A percentile compares a stretch with the other conserved stretches of the same genome.
phyloP scores from a whole-genome alignment of 2,329 filamentous ascomycete species.

The Colletotrichum liaoningense region DNA sequence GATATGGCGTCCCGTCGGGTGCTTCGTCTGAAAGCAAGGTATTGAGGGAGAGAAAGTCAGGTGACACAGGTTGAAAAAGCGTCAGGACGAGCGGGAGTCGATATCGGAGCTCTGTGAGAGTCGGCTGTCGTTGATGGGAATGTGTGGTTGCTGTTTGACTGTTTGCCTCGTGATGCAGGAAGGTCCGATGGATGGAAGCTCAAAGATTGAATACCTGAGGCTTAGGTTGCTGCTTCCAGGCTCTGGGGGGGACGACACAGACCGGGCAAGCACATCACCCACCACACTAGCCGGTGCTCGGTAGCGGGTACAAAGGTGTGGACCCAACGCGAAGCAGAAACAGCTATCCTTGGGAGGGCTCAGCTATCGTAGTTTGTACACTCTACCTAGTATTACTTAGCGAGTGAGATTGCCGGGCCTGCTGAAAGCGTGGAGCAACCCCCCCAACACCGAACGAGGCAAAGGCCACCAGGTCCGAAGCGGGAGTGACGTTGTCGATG shows the following conservation, averaged over 20 bases:
- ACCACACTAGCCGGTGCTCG: neutral
- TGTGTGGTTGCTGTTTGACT: conserved; percentile 23
- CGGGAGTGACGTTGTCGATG: conserved; percentile 50
- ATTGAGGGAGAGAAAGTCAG: conserved; percentile 4
- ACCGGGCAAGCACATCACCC: conserved; percentile 1
- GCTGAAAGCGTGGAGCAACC: conserved; percentile 19
- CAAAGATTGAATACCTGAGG: conserved; percentile 40
- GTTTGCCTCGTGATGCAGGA: conserved; percentile 43
- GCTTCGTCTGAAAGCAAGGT: neutral
- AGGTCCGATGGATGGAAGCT: conserved; percentile 44
- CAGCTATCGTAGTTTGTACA: conserved; percentile 37
- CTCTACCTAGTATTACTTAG: conserved; percentile 16
- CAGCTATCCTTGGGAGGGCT: neutral
- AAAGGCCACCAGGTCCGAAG: conserved; percentile 24
- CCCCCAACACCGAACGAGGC: conserved; percentile 12
- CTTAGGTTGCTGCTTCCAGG: conserved; percentile 27
- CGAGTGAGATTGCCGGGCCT: conserved; percentile 31
- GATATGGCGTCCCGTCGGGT: conserved; percentile 20
- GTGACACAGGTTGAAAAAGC: conserved; percentile 9
- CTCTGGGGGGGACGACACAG: conserved; percentile 14
- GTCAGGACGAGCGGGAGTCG: neutral
- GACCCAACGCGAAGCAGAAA: neutral
- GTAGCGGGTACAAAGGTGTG: conserved; percentile 23
- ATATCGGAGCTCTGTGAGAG: conserved; percentile 16
- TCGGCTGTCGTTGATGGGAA: conserved; percentile 24